These are phyloP conservation scores for Scutellaria barbata DNA, from an alignment of 257 asterid species.

Conservation along the genomic window DNA sequence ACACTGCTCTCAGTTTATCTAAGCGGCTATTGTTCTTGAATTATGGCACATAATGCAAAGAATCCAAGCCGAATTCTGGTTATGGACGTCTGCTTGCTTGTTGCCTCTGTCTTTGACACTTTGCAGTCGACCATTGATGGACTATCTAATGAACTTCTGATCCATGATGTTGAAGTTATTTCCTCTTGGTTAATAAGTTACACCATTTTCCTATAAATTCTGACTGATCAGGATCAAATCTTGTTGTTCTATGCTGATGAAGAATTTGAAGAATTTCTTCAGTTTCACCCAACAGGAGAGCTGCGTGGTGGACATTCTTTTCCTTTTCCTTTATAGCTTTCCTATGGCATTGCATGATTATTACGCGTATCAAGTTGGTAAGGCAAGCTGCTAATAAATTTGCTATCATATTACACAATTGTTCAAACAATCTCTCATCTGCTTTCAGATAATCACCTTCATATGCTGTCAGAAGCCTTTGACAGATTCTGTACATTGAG, in stretches of 20 bases:
- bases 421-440: constrained; percentile 45
- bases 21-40: not conserved
- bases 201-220: constrained; percentile 47
- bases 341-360: constrained; percentile 46
- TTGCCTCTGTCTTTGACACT: constrained; percentile 11
- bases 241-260: constrained; percentile 39
- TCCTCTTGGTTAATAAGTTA: constrained; percentile 35
- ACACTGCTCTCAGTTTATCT: not conserved
- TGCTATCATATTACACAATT: constrained; percentile 43
- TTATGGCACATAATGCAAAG: not conserved
- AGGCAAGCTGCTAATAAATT: constrained; percentile 51
- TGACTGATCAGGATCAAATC: constrained; percentile 34
- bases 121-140: constrained; percentile 2
- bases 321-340: constrained; percentile 43
- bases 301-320: constrained; percentile 46
- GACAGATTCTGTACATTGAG: constrained; percentile 48
- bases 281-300: constrained; percentile 49
- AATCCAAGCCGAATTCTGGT: constrained; percentile 6
- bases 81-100: constrained; percentile 10
- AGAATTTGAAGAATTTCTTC: constrained; percentile 48
- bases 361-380: constrained; percentile 44
- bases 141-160: not conserved
- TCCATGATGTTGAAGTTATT: constrained; percentile 4
- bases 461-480: constrained; percentile 42
- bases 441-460: constrained; percentile 32